Conservation (phyloP, 2,329 filamentous ascomycete genomes). For the Ramularia collo-cygni region DNA sequence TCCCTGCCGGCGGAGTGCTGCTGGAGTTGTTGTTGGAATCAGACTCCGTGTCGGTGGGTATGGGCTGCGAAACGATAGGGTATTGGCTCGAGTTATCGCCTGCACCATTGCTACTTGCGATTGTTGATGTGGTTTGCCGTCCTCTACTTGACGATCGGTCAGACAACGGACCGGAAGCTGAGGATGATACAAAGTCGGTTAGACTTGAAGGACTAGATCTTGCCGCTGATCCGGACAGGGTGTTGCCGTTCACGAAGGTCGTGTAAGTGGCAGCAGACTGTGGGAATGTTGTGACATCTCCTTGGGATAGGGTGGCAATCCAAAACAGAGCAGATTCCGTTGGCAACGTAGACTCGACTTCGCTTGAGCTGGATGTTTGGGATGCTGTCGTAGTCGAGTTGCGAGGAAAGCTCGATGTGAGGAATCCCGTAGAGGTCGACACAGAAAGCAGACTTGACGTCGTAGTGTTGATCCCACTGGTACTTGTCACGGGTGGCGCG, state of each 20-base stretch:
- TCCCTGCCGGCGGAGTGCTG: slow-evolving; percentile 39
- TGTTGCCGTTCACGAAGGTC: slow-evolving; percentile 21
- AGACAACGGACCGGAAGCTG: slow-evolving; percentile 2
- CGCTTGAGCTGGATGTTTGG: no score
- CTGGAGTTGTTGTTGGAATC: slow-evolving; percentile 5
- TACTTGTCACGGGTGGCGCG: slow-evolving; percentile 7
- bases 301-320: slow-evolving; percentile 22
- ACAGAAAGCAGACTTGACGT: slow-evolving; percentile 1
- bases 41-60: slow-evolving; percentile 7
- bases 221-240: slow-evolving; percentile 8
- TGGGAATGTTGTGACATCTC: slow-evolving; percentile 20
- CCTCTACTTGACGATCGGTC: neutral
- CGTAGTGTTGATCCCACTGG: slow-evolving; percentile 5
- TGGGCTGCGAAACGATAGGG: slow-evolving; percentile 7
- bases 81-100: slow-evolving; percentile 4
- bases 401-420: no score
- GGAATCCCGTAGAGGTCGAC: no score
- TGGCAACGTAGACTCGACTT: neutral
- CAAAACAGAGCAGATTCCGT: slow-evolving; percentile 13
- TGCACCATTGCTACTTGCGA: slow-evolving; percentile 6
- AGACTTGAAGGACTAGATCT: slow-evolving; percentile 5
- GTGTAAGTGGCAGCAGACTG: slow-evolving; percentile 17
- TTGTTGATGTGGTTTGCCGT: slow-evolving; percentile 12
- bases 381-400: no score
- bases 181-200: slow-evolving; percentile 4